Conservation (phyloP, 768 basidiomycete genomes). For the Termitomyces sp. region DNA sequence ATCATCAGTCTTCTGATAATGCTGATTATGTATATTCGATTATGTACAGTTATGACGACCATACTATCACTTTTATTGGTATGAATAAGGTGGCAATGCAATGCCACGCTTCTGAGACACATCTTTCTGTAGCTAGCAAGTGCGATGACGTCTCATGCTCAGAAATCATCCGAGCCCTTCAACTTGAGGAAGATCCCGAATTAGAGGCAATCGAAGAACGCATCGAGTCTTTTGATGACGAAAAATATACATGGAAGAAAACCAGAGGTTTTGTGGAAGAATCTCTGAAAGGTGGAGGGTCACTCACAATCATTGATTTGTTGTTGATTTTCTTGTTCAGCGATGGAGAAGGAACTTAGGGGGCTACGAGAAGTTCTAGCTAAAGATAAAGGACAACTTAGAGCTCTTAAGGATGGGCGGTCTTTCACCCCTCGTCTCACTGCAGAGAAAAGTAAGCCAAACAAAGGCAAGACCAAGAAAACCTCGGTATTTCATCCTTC, state of each 20-base stretch:
- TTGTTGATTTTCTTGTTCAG: constrained; percentile 20
- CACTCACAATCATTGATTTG: not conserved
- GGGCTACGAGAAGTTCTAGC: constrained; percentile 26
- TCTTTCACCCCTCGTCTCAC: constrained; percentile 39
- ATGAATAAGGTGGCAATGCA: constrained; percentile 4
- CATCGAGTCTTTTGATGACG: constrained; percentile 29
- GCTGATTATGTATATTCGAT: not conserved
- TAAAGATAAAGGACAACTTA: constrained; percentile 42
- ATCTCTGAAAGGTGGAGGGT: constrained; percentile 33
- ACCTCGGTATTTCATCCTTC: constrained; percentile 2
- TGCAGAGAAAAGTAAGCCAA: constrained; percentile 12
- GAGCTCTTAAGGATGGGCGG: constrained; percentile 40
- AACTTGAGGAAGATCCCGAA: constrained; percentile 47
- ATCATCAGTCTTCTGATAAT: not conserved
- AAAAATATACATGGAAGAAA: constrained; percentile 34
- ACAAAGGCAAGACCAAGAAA: constrained; percentile 10
- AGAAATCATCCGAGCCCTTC: constrained; percentile 47
- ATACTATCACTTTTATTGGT: constrained; percentile 61
- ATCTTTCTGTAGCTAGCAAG: constrained; percentile 41
- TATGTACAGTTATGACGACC: constrained; percentile 45
- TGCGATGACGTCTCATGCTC: constrained; percentile 60
- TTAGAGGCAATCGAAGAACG: constrained; percentile 45
- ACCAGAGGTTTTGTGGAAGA: constrained; percentile 35
- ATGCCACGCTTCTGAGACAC: not conserved
- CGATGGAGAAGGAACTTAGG: constrained; percentile 34